Conservation (phyloP, 768 basidiomycete genomes). For the Serendipita sp. region DNA sequence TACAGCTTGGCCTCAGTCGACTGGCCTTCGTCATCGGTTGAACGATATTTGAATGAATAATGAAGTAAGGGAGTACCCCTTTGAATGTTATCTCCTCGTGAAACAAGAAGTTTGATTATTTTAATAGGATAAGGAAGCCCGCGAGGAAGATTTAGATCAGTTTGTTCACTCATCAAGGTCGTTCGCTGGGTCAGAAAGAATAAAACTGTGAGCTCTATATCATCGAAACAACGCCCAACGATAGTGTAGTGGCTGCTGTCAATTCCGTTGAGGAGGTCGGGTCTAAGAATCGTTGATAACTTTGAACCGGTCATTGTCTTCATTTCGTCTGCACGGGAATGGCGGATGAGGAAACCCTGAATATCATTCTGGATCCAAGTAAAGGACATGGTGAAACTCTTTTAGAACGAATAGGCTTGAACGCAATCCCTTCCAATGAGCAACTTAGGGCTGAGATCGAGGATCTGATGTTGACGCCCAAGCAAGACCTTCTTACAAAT, state of each 20-base stretch:
- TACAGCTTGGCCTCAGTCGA: slow-evolving; percentile 46
- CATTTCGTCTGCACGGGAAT: neutral
- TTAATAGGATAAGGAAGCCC: slow-evolving; percentile 79
- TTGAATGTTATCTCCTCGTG: slow-evolving; percentile 28
- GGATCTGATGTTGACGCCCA: slow-evolving; percentile 54
- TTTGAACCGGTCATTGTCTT: neutral
- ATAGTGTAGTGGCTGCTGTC: neutral
- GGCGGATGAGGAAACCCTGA: neutral
- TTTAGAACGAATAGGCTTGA: slow-evolving; percentile 42
- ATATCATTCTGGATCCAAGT: neutral
- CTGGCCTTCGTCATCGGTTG: slow-evolving; percentile 27
- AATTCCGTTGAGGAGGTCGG: neutral
- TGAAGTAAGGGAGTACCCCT: slow-evolving; percentile 69
- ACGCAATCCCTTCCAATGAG: slow-evolving; percentile 37
- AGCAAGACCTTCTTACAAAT: slow-evolving; percentile 43
- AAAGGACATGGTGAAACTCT: slow-evolving; percentile 16
- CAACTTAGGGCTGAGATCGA: slow-evolving; percentile 57
- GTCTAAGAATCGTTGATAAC: neutral
- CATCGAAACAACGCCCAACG: neutral
- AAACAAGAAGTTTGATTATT: slow-evolving; percentile 50
- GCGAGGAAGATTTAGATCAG: slow-evolving; percentile 59
- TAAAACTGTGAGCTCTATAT: neutral
- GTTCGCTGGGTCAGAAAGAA: no score
- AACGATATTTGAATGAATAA: slow-evolving; percentile 58
- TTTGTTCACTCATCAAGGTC: slow-evolving; percentile 16